Evolutionary conservation across 148 eudicot genomes (phyloP).

Genomic region (Amaranthus cruentus): DNA sequence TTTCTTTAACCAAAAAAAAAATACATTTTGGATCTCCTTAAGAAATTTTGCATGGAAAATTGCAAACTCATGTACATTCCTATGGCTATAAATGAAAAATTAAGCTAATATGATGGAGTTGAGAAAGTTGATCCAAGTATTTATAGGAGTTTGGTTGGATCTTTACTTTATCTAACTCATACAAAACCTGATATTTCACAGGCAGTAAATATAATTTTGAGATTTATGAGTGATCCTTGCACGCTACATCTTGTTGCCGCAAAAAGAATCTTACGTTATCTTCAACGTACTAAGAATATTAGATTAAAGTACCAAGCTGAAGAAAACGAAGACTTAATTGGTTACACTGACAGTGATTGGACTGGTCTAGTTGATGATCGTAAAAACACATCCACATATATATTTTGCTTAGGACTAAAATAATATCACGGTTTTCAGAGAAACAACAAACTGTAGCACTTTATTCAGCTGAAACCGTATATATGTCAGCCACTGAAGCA

Average conservation of each 20-base stretch:
- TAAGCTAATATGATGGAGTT: not conserved
- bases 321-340: not conserved
- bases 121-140: not conserved
- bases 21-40: not conserved
- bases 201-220: not conserved
- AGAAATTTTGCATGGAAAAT: too few species aligned
- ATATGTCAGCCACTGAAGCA: constrained; percentile 11
- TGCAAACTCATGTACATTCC: too few species aligned
- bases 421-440: not conserved
- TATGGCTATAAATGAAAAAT: too few species aligned
- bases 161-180: constrained; percentile 6
- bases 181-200: not conserved
- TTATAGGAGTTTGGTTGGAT: not conserved
- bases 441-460: constrained; percentile 3
- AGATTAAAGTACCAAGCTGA: not conserved
- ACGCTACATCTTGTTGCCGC: not conserved
- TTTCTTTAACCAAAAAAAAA: constrained; percentile 3
- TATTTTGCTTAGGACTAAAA: not conserved
- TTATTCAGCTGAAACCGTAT: constrained; percentile 5
- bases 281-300: constrained; percentile 1
- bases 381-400: not conserved
- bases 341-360: not conserved
- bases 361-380: not conserved
- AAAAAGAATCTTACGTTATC: not conserved
- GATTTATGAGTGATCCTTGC: not conserved